Base-by-base conservation (phyloP, 352 stramenopile species). In the Thalassiosira allenii region DNA sequence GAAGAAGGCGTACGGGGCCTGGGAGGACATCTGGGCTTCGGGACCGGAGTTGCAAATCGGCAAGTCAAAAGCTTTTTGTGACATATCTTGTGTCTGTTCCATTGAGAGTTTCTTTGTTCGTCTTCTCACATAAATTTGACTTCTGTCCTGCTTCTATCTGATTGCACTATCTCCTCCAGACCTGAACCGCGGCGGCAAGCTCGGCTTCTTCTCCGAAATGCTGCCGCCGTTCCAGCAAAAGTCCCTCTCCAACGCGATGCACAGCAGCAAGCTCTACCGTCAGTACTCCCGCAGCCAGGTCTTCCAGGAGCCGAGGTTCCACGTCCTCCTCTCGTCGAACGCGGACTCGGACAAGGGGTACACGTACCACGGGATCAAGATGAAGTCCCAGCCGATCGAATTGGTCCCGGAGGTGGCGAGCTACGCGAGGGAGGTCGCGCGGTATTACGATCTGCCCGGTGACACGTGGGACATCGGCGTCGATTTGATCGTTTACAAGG, bases 401-500 rank as follows among this genome's bases (percentile, higher is more conserved):
- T n/a, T 37, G 17, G 70, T 83, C 4, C 74, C 74, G n/a, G 72
- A 71, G 5, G 64, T 89, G 9, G 62, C 53, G 41, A 49, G 1
- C 11, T 71, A 83, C 29, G 65, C 73, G 0, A 33, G 12, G 14
- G 57, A 81, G 22, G 37, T 77, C 20, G 67, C 79, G 5, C 29
- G 23, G 43, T 12, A 12, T 17, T 85, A 81, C 27, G 54, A 56
- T 4, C 29, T 84, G 1, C 66, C 66, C 1, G 11, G 70, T 11
- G 37, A 83, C 54, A 27, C 56, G 14, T 89, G 75, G 80, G 71
- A 79, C 52, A 84, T 87, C 53, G 84, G 80, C 23, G 75, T 84
- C 0, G 80, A 88, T 75, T 25, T 87, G 3, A 81, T 89, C 47
- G 69, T 64, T n/a, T 89, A 89, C 47, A 65, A 75, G 22, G 72